Percentiles rank a stretch among this genome's conserved stretches.
These are phyloP conservation scores for Mortierella sp. DNA, from an alignment of 371 early-diverging fungal species.

Conservation along the genomic window DNA sequence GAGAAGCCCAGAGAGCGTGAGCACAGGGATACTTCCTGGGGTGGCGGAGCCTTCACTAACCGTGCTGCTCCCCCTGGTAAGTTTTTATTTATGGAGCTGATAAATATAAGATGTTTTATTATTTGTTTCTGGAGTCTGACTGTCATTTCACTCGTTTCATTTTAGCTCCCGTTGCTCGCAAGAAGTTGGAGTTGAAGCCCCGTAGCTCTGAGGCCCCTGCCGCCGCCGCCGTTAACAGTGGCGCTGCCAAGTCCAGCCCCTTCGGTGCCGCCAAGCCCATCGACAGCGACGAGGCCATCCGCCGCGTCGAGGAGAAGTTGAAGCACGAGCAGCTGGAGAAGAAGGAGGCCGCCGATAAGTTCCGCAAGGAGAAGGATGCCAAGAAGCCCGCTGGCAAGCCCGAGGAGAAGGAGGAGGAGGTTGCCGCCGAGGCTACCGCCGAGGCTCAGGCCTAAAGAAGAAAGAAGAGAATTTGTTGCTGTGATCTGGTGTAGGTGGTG, in stretches of 20 bases:
- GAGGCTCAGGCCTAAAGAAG: conserved; percentile 33
- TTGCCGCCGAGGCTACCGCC: conserved; percentile 18
- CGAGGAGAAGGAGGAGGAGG: conserved; percentile 24
- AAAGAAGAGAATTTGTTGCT: background rate
- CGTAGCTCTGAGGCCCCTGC: conserved; percentile 67
- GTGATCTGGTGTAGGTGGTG: conserved; percentile 3
- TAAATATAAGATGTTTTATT: background rate
- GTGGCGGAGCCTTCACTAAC: conserved; percentile 29
- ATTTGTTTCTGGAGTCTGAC: background rate
- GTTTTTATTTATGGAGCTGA: background rate
- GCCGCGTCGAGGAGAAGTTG: conserved; percentile 80
- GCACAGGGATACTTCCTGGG: conserved; percentile 38
- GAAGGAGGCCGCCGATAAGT: conserved; percentile 54
- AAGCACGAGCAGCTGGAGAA: conserved; percentile 71
- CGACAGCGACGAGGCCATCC: conserved; percentile 79
- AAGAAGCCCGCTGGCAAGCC: conserved; percentile 39
- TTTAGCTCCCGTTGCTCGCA: conserved; percentile 51
- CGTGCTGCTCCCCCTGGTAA: conserved; percentile 49
- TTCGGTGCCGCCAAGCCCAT: conserved; percentile 89
- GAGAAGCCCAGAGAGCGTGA: conserved; percentile 57
- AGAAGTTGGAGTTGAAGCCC: conserved; percentile 80
- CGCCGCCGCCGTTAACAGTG: conserved; percentile 29
- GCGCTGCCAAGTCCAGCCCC: conserved; percentile 75
- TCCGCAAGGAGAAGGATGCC: conserved; percentile 43
- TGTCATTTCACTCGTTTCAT: background rate